These are phyloP conservation scores for Colletotrichum brevisporum DNA, from an alignment of 2,329 filamentous ascomycete genomes.

Conservation along the genomic window DNA sequence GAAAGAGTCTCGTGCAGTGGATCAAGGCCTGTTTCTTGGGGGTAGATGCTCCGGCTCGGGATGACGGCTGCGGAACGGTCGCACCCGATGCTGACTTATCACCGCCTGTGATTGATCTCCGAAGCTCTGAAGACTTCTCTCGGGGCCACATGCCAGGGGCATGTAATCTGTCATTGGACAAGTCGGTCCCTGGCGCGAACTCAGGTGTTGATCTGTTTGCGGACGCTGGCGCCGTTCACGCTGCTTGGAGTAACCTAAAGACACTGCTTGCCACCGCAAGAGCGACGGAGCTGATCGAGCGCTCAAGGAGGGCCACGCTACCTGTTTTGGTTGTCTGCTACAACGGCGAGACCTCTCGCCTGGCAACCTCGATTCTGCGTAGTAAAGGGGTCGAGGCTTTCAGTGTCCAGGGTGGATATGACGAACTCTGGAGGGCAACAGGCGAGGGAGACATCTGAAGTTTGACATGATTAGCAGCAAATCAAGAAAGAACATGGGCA, in stretches of 20 bases:
- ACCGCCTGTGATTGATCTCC: background rate
- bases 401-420: constrained; percentile 28
- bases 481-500: too few species aligned
- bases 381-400: background rate
- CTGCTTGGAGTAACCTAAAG: constrained; percentile 18
- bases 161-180: background rate
- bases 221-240: constrained; percentile 25
- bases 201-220: constrained; percentile 31
- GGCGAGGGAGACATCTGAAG: too few species aligned
- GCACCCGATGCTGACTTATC: background rate
- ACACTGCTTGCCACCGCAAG: background rate
- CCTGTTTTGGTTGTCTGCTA: constrained; percentile 23
- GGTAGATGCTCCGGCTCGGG: too few species aligned
- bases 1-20: background rate
- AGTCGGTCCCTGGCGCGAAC: background rate
- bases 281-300: background rate
- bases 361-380: constrained; percentile 19
- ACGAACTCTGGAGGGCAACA: constrained; percentile 5
- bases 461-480: too few species aligned
- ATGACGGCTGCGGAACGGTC: background rate
- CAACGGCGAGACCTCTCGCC: constrained; percentile 22
- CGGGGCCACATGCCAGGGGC: constrained; percentile 30
- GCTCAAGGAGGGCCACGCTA: background rate
- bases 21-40: background rate
- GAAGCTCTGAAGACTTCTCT: constrained; percentile 13